Conservation (phyloP, 768 basidiomycete species). For the Rhizopogon vulgaris region DNA sequence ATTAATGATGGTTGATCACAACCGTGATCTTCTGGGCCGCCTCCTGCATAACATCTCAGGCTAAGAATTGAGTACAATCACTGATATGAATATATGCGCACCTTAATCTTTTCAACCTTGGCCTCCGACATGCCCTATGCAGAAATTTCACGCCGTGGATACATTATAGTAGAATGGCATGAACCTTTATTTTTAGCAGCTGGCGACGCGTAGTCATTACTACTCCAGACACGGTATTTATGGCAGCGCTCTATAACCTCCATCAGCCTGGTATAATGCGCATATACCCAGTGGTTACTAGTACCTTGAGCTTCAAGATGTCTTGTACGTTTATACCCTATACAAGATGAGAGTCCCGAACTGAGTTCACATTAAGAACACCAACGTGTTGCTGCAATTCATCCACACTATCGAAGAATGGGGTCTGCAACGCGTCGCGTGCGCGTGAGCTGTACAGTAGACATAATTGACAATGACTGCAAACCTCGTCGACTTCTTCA, state of each 20-base stretch:
- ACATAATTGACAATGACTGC: background rate
- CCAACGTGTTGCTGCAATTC: conserved; percentile 78
- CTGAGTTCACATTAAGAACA: background rate
- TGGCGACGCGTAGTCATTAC: conserved; percentile 89
- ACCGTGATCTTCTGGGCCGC: conserved; percentile 85
- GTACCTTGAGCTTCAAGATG: conserved; percentile 91
- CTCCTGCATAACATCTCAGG: conserved; percentile 45
- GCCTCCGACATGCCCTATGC: conserved; percentile 89
- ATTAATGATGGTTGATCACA: background rate
- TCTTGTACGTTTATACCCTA: conserved; percentile 96
- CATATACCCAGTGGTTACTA: conserved; percentile 19
- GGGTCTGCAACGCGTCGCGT: conserved; percentile 28
- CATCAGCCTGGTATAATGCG: background rate
- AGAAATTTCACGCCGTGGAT: background rate
- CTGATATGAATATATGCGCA: conserved; percentile 20
- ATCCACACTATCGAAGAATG: conserved; percentile 75
- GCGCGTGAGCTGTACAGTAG: background rate
- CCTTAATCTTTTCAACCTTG: conserved; percentile 97
- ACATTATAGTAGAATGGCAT: background rate
- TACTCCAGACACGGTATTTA: conserved; percentile 82
- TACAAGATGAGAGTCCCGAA: conserved; percentile 3
- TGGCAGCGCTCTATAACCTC: conserved; percentile 55
- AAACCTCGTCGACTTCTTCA: conserved; percentile 38
- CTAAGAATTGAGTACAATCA: background rate
- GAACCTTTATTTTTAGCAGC: conserved; percentile 89